Conservation (phyloP, 495 filamentous ascomycete genomes). For the Podospora bellae-mahoneyi region DNA sequence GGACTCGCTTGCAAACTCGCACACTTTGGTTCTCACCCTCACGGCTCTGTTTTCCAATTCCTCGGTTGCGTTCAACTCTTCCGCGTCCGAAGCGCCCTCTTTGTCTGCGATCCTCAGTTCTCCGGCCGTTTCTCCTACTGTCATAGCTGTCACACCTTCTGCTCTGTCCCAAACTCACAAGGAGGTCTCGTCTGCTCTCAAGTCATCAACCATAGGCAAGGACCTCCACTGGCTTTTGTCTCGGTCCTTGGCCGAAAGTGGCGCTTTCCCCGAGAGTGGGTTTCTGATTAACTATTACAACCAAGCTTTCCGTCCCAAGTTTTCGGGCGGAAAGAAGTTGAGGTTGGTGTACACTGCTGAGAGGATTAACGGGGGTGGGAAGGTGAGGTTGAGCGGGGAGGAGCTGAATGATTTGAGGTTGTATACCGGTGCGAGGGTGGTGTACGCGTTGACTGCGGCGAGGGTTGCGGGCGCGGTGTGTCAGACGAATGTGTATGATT, state of each 20-base stretch:
- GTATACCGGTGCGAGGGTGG: conserved; percentile 72
- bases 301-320: conserved; percentile 46
- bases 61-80: conserved; percentile 84
- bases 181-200: conserved; percentile 47
- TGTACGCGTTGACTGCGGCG: conserved; percentile 81
- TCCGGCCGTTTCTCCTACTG: conserved; percentile 70
- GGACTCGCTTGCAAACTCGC: conserved; percentile 73
- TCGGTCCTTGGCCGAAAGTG: conserved; percentile 60
- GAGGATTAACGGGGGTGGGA: conserved; percentile 41
- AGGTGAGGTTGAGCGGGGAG: conserved; percentile 55
- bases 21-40: conserved; percentile 75
- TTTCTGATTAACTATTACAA: conserved; percentile 63
- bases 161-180: conserved; percentile 63
- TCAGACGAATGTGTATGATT: conserved; percentile 86
- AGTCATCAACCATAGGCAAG: conserved; percentile 42
- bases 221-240: conserved; percentile 63
- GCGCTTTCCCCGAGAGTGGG: conserved; percentile 67
- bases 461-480: conserved; percentile 78
- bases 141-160: conserved; percentile 74
- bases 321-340: conserved; percentile 62
- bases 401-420: conserved; percentile 75
- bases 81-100: conserved; percentile 65
- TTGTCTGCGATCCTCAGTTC: conserved; percentile 51
- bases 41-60: conserved; percentile 79
- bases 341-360: conserved; percentile 71